Evolutionary conservation across 441 rosid genomes (phyloP).

Genomic region (Mallotus repandus): DNA sequence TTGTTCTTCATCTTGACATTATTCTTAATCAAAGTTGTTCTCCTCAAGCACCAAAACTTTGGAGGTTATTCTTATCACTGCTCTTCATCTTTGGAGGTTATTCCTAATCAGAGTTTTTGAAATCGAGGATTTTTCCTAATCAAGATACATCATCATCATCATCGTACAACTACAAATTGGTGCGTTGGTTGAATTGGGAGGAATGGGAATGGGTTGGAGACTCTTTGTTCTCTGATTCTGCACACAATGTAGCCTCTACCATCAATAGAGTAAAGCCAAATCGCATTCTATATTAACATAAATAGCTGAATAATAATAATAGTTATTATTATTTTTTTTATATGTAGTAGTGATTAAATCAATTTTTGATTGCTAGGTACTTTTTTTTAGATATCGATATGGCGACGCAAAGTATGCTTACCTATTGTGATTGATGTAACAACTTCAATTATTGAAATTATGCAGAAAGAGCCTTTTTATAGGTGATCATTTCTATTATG

Average conservation of each 20-base stretch:
- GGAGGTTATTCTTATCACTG: no score
- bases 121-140: background rate
- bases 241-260: constrained; percentile 48
- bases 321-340: background rate
- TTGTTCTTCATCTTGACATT: no score
- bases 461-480: constrained; percentile 69
- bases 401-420: constrained; percentile 83
- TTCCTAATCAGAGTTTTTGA: no score
- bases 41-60: no score
- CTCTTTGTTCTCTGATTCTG: constrained; percentile 76
- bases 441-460: constrained; percentile 73
- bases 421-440: constrained; percentile 83
- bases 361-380: background rate
- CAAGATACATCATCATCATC: constrained; percentile 26
- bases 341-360: background rate
- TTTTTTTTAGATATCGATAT: constrained; percentile 46
- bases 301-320: no score
- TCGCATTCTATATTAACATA: background rate
- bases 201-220: constrained; percentile 91
- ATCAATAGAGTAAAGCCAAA: constrained; percentile 54
- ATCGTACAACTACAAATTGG: constrained; percentile 54
- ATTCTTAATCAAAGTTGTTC: no score
- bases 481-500: constrained; percentile 34
- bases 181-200: constrained; percentile 89
- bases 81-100: no score